Base-by-base conservation (phyloP, 148 eudicot species). In the Rhododendron mucronatum region DNA sequence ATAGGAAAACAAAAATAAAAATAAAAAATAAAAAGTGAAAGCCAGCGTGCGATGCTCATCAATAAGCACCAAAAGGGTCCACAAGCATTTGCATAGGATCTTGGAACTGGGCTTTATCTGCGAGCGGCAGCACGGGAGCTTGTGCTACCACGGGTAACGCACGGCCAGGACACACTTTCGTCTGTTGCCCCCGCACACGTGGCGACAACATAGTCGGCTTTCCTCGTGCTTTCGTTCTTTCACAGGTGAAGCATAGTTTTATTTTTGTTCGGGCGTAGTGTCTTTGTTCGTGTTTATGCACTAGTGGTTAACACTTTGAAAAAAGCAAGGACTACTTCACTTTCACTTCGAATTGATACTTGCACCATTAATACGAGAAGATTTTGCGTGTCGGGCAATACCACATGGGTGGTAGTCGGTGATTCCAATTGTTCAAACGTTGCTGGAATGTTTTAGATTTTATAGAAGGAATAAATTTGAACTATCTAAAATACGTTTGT, bases 81-180 rank as follows among this genome's bases (percentile, higher is more conserved):
- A 51, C 55, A 11, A 50, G 4, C 6, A 55, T 59, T 20, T 59
- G 8, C 65, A 20, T 11, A 74, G 39, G 5, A 30, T 74, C 1
- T 26, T n/a, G 81, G 81, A 78, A 50, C 2, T 26, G 57, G 57
- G 57, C 57, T 47, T n/a, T 78, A 57, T 78, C 81, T n/a, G n/a
- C 33, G 28, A 3, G 81, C 13, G 81, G 82, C 21, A 79, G 82
- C 37, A 48, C 61, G 44, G 35, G 14, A 50, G 82, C 61, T 80
- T 50, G 82, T 80, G 82, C 82, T 50, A 80, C 82, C 39, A 80
- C 55, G 18, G 55, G 53, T 7, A 47, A 9, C 6, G 79, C 79
- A 37, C 81, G 53, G 53, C 53, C 15, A 44, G 51, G 53, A 14
- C 82, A 80, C 82, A 47, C 61, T 50, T 28, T 48, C 20, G 59